Evolutionary conservation across 2,329 filamentous ascomycete species (phyloP), one percentile per base, ranked within the genome.

Genomic region (Hypoxylon sp.): DNA sequence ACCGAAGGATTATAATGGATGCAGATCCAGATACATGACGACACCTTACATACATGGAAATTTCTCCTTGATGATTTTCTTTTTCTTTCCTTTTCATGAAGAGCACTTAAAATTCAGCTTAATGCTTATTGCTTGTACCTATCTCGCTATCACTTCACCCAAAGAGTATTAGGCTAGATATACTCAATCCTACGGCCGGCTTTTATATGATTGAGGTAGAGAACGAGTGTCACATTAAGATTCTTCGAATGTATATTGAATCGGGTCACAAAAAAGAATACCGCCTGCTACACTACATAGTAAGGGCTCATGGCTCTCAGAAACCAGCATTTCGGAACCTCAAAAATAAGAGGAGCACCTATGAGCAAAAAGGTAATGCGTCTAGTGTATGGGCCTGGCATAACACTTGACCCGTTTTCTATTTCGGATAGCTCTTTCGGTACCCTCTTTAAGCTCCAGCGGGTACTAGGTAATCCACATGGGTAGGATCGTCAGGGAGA

Each of bases 381-480:
- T 32, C 48, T 54, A n/a, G n/a, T n/a, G n/a, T n/a, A 51, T 48
- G 37, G 61, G 8, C 66, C 64, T 69, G 57, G 63, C 63, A 43
- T 61, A 56, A 48, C 54, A 63, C 63, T 62, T 69, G 67, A 64
- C 67, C 67, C 67, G 56, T 58, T 69, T 69, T 69, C 60, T 61
- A 67, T 67, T 58, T 67, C 67, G 65, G 62, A 41, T 68, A 47
- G 25, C 50, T 61, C 41, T 52, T 55, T 65, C 53, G 62, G 58
- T 65, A 65, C 46, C 23, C 53, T 48, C 60, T 67, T 16, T 30
- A 63, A 47, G 46, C 41, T 43, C 41, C 39, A 61, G 54, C 23
- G 39, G 51, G 25, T 25, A 46, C 58, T 56, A 30, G 51, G 25
- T 25, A 46, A 61, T 56, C 57, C 48, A 65, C 62, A 55, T 50